A percentile compares a stretch with the other conserved stretches of the same genome.
phyloP scores from a whole-genome alignment of 345 rosid species.

The Euphorbia tirucalli region DNA sequence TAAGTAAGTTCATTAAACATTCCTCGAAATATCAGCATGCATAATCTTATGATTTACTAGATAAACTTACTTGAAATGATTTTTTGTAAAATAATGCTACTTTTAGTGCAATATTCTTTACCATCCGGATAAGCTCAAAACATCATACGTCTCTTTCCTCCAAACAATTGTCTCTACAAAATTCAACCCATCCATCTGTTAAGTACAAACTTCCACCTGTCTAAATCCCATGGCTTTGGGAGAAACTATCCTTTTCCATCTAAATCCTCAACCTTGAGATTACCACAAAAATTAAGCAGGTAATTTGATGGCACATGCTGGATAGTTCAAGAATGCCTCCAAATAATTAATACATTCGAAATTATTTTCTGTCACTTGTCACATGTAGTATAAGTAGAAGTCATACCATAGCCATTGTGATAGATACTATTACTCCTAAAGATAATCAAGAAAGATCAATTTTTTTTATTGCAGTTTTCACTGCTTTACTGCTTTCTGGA shows the following conservation, averaged over 20 bases:
- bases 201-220: neutral
- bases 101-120: neutral
- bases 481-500: neutral
- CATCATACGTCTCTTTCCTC: conserved; percentile 5
- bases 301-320: conserved; percentile 8
- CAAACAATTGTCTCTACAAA: conserved; percentile 7
- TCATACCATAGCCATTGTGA: neutral
- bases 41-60: no score
- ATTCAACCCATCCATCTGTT: neutral
- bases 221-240: neutral
- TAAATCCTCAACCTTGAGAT: neutral
- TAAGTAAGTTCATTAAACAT: no score
- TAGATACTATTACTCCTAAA: neutral
- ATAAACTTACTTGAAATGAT: neutral
- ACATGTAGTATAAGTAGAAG: no score
- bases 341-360: neutral
- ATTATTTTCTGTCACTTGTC: no score
- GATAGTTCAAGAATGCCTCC: neutral
- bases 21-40: no score
- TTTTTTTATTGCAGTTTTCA: neutral
- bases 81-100: conserved; percentile 3
- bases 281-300: neutral
- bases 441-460: conserved; percentile 1
- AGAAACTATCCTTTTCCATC: neutral
- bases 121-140: conserved; percentile 3